Percentiles rank a stretch among this genome's conserved stretches.
Conservation (phyloP, 2,329 filamentous ascomycete species). For the Fusarium sp. region DNA sequence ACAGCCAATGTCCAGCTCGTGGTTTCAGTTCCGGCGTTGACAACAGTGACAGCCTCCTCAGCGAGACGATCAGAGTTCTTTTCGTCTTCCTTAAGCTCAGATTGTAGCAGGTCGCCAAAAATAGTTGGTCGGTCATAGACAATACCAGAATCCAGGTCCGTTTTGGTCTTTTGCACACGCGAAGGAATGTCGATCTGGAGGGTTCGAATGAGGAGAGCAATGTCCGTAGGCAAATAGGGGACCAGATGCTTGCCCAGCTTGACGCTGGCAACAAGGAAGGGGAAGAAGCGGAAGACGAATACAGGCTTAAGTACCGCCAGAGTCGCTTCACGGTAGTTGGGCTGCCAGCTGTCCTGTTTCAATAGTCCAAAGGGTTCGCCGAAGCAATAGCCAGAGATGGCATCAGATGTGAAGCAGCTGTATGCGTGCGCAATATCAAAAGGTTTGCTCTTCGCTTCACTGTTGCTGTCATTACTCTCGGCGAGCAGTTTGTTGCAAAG, state of each 20-base stretch:
- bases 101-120: slow-evolving; percentile 13
- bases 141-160: slow-evolving; percentile 8
- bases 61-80: slow-evolving; percentile 10
- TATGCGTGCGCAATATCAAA: slow-evolving; percentile 19
- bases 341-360: slow-evolving; percentile 5
- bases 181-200: slow-evolving; percentile 18
- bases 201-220: slow-evolving; percentile 8
- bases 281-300: slow-evolving; percentile 20
- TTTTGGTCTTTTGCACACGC: slow-evolving; percentile 16
- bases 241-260: slow-evolving; percentile 19
- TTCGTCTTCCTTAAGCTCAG: slow-evolving; percentile 11
- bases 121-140: slow-evolving; percentile 18
- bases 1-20: slow-evolving; percentile 28
- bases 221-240: background rate
- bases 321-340: slow-evolving; percentile 25
- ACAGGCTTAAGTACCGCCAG: slow-evolving; percentile 25
- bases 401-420: slow-evolving; percentile 21
- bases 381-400: slow-evolving; percentile 23
- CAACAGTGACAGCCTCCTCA: slow-evolving; percentile 9
- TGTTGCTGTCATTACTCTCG: slow-evolving; percentile 2
- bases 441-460: background rate
- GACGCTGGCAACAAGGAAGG: slow-evolving; percentile 9
- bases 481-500: slow-evolving; percentile 15
- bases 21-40: slow-evolving; percentile 27
- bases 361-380: slow-evolving; percentile 22